Evolutionary conservation across 495 filamentous ascomycete genomes (phyloP), one percentile per base, ranked within the genome.

Genomic region (Aspergillus kassunensis): DNA sequence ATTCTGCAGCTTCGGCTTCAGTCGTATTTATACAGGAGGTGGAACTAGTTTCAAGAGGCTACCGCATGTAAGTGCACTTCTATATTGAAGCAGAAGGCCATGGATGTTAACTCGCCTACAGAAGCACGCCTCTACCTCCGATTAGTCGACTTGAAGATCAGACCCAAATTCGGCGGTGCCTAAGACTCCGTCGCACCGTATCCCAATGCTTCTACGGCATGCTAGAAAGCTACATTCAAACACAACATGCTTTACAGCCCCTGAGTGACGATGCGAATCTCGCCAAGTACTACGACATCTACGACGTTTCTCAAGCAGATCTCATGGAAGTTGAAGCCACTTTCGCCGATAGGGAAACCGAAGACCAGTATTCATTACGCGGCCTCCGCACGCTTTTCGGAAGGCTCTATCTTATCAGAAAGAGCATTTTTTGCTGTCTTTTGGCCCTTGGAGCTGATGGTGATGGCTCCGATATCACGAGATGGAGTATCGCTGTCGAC

Each of bases 1-100:
- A 97, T 66, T 81, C 85, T 25, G 85, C 88, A 25, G 85, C 81
- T 29, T 86, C 85, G 45, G 84, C 90, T 21, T 87, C 90, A 2
- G 75, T 98, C 27, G 85, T 86, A 27, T 80, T 97, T 44, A 87
- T 98, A 53, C 92, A 97, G 70, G 93, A 98, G 66, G 92, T 97
- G 16, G 93, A 97, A 69, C 76, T 97, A 43, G 92, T 97, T 11
- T 92, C 92, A 33, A 81, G 92, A 58, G 93, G 93, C 43, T 98
- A 97, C 66, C 80, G 88, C 65, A 81, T 98, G 89, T 92, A 70
- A 73, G 83, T 53, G 57, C 11, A n/a, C 16, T n/a, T 12, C 39
- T 16, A n/a, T n/a, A n/a, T 8, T 12, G 11, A 49, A 21, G 10
- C 3, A 43, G 34, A 46, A 4, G 29, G 18, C 15, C 13, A 31